Evolutionary conservation across 1,284 basidiomycete species (phyloP).

Genomic region (Marasmius sp.): DNA sequence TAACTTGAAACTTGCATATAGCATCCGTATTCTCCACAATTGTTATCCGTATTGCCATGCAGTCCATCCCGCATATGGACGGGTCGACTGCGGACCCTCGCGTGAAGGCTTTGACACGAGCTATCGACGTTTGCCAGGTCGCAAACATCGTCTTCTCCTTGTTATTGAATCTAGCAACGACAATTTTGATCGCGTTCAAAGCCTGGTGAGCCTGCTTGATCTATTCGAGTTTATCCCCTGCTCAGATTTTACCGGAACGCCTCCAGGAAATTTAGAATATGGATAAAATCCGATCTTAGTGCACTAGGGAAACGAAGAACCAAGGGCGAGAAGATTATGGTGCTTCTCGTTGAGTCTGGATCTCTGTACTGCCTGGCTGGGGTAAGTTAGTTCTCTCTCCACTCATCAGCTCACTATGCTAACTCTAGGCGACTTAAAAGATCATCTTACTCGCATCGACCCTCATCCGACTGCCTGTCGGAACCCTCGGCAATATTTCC

Average conservation of each 20-base stretch:
- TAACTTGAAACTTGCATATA: neutral
- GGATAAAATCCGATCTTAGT: neutral
- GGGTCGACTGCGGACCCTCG: neutral
- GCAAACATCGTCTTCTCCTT: neutral
- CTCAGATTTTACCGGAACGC: neutral
- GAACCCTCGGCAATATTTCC: constrained; percentile 20
- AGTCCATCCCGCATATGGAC: neutral
- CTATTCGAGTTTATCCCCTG: neutral
- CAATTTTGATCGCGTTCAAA: neutral
- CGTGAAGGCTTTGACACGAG: neutral
- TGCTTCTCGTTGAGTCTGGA: constrained; percentile 2
- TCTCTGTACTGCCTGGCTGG: neutral
- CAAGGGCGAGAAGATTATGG: neutral
- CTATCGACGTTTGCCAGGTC: constrained; percentile 2
- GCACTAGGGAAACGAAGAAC: neutral
- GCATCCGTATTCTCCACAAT: neutral
- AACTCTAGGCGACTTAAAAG: constrained; percentile 1
- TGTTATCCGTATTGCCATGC: neutral
- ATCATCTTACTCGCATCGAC: constrained; percentile 11
- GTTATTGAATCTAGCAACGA: neutral
- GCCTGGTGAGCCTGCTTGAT: neutral
- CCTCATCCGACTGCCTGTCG: constrained; percentile 16
- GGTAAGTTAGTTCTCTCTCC: neutral
- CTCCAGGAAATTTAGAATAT: neutral
- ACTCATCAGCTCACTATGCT: neutral